A percentile compares a stretch with the other conserved stretches of the same genome.
Evolutionary conservation across 2,329 filamentous ascomycete species (phyloP).

Genomic region (Clarireedia monteithiana): DNA sequence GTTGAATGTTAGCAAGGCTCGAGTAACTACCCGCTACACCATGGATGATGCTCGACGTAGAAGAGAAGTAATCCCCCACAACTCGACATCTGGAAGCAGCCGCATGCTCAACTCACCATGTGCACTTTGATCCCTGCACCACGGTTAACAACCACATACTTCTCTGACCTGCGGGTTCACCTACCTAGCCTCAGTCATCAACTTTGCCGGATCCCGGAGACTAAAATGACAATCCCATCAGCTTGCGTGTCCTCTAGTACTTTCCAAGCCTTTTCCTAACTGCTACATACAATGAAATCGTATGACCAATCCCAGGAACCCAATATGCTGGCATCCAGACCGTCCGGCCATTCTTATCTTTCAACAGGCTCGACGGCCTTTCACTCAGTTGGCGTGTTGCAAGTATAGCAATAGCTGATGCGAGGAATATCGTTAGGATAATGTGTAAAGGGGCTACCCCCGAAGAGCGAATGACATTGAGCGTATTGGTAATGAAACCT

Average conservation of each 20-base stretch:
- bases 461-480: constrained; percentile 3
- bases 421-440: constrained; percentile 16
- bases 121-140: constrained; percentile 19
- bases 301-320: constrained; percentile 50
- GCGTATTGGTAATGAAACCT: constrained; percentile 5
- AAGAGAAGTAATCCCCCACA: no score
- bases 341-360: constrained; percentile 18
- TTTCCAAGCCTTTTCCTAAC: no score
- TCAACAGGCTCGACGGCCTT: constrained; percentile 2
- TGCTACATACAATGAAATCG: constrained; percentile 37
- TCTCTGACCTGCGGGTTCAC: not conserved
- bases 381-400: constrained; percentile 21
- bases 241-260: not conserved
- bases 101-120: constrained; percentile 14
- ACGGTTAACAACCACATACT: not conserved
- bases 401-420: constrained; percentile 16
- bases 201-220: constrained; percentile 18
- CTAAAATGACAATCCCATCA: constrained; percentile 16
- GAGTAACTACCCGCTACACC: not conserved
- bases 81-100: not conserved
- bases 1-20: not conserved
- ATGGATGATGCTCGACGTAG: no score
- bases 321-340: constrained; percentile 49
- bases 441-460: constrained; percentile 6
- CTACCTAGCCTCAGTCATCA: constrained; percentile 21